Percentiles rank a stretch among this genome's conserved stretches.
Evolutionary conservation across 306 rosid genomes (phyloP).

Genomic region (Vachellia collinsii): DNA sequence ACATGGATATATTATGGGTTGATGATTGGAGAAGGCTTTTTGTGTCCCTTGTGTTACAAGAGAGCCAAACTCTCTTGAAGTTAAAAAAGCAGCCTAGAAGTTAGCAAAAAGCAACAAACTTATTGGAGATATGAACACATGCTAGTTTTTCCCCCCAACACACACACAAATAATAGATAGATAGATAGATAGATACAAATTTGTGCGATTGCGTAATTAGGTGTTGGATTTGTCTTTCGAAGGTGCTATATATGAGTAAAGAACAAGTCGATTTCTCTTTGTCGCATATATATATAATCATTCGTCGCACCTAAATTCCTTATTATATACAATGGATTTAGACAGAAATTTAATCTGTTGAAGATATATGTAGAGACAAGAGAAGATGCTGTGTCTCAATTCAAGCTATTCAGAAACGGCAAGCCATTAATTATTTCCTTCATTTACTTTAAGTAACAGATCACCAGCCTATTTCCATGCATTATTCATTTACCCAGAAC

Average conservation of each 20-base stretch:
- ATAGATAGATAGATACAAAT: neutral
- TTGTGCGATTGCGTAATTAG: neutral
- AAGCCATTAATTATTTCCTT: neutral
- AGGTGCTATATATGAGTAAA: neutral
- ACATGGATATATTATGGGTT: neutral
- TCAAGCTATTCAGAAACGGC: neutral
- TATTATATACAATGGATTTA: neutral
- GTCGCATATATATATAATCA: neutral
- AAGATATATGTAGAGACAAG: neutral
- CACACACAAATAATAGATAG: too few species aligned
- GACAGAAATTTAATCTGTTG: neutral
- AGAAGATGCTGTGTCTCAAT: slow-evolving; percentile 3
- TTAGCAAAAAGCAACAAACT: slow-evolving; percentile 25
- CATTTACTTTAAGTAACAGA: neutral
- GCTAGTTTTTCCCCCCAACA: neutral
- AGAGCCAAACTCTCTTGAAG: slow-evolving; percentile 15
- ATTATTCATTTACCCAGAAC: neutral
- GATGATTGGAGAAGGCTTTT: slow-evolving; percentile 13
- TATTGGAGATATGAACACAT: neutral
- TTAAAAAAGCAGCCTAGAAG: slow-evolving; percentile 12
- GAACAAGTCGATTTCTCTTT: neutral
- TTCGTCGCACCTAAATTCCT: neutral
- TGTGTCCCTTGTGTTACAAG: neutral
- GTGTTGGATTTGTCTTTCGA: neutral
- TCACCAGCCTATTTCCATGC: neutral